Base-by-base conservation (phyloP, 2,329 filamentous ascomycete genomes). In the Talaromyces sp. region DNA sequence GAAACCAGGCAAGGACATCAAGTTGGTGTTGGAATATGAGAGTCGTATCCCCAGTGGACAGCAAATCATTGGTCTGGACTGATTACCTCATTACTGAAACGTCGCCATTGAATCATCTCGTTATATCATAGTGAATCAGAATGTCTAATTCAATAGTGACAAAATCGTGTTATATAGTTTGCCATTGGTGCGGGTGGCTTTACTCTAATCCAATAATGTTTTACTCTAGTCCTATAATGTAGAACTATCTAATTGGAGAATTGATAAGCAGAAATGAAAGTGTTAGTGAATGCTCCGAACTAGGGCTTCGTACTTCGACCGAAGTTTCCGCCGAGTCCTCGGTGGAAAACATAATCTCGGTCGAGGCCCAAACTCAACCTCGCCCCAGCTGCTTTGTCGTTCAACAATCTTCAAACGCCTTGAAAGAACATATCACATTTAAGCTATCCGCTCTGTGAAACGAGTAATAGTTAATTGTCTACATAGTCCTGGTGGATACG, bases 11-110 rank as follows among this genome's bases (percentile, higher is more conserved):
- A 82, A 82, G 70, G 81, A 83, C 3, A 84, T 85, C 16, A 84
- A 83, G 74, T 74, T 90, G 67, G 76, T 77, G 27, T 72, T 91
- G 66, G 86, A 88, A 76, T 90, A 90, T 74, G 82, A 85, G 66
- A 83, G 88, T 19, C 81, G 81, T 24, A 78, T 85, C 69, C 88
- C 88, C 1, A 70, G 61, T 41, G 72, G 74, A 3, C 62, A 67
- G 52, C 59, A 65, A 11, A 67, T 67, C 43, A 41, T 65, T 37
- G 65, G 64, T 27, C 24, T 65, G 50, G 50, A 62, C n/a, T 65
- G 14, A 37, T 48, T 16, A 10, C 43, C 43, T 22, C 3, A 19
- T 1, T 5, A 47, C 7, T 31, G 11, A 6, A n/a, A n/a, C 14
- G 45, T 48, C 45, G 4, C 5, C 45, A 1, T 52, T 33, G n/a